Conservation (phyloP, 1,284 basidiomycete genomes). For the Clitocybe nebularis region DNA sequence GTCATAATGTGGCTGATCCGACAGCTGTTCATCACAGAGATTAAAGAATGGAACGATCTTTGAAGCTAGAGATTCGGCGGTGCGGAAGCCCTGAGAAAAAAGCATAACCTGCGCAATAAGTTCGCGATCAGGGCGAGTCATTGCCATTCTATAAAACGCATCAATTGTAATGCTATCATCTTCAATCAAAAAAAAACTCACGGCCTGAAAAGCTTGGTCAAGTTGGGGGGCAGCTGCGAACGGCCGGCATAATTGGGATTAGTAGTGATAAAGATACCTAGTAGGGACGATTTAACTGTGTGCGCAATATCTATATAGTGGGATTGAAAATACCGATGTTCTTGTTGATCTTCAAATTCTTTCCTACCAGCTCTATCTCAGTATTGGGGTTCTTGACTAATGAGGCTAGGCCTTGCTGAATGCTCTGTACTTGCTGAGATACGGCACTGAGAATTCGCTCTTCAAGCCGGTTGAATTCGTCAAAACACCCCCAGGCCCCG, state of each 20-base stretch:
- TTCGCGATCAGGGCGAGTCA: slow-evolving; percentile 97
- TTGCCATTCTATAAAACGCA: slow-evolving; percentile 78
- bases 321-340: slow-evolving; percentile 80
- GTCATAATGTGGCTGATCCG: slow-evolving; percentile 97
- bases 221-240: slow-evolving; percentile 93
- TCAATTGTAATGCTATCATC: slow-evolving; percentile 1
- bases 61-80: slow-evolving; percentile 91
- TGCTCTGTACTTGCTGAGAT: slow-evolving; percentile 98
- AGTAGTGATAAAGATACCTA: slow-evolving; percentile 94
- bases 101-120: slow-evolving; percentile 99
- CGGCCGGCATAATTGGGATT: slow-evolving; percentile 98
- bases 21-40: slow-evolving; percentile 95
- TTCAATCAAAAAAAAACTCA: slow-evolving; percentile 33
- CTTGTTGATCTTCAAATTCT: slow-evolving; percentile 88
- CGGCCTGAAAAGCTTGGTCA: slow-evolving; percentile 94
- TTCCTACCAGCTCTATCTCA: slow-evolving; percentile 96
- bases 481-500: slow-evolving; percentile 98
- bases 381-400: slow-evolving; percentile 78
- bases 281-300: background rate
- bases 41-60: slow-evolving; percentile 99
- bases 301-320: no score
- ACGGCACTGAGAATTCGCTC: slow-evolving; percentile 98
- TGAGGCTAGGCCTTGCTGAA: slow-evolving; percentile 90
- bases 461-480: slow-evolving; percentile 97
- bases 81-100: slow-evolving; percentile 99